phyloP scores from a whole-genome alignment of 2,329 filamentous ascomycete species.

The Dactylellina drechsleri region DNA sequence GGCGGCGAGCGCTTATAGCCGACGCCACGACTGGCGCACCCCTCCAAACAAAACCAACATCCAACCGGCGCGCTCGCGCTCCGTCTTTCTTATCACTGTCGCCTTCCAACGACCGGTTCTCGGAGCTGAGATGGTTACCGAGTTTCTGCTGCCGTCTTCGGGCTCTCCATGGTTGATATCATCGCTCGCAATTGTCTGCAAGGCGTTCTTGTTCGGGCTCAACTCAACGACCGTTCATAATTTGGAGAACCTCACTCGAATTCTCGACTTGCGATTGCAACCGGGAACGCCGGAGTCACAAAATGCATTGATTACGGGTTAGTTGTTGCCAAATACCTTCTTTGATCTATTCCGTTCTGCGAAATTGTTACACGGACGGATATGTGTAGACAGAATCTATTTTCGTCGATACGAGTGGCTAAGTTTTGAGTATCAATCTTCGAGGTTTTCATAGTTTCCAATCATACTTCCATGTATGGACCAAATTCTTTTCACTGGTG shows the following conservation, averaged over 20 bases:
- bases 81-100: not conserved
- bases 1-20: conserved; percentile 13
- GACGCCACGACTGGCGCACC: not conserved
- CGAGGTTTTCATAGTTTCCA: conserved; percentile 72
- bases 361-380: too few relatives aligned
- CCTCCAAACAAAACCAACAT: conserved; percentile 12
- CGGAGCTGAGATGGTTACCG: conserved; percentile 28
- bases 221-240: conserved; percentile 81
- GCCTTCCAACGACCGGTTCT: not conserved
- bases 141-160: conserved; percentile 32
- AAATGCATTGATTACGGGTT: conserved; percentile 37
- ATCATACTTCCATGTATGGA: conserved; percentile 83
- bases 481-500: conserved; percentile 1
- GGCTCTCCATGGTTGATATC: conserved; percentile 78
- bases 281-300: conserved; percentile 32
- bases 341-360: too few relatives aligned
- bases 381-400: too few relatives aligned
- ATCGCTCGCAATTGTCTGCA: conserved; percentile 74
- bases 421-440: conserved; percentile 20
- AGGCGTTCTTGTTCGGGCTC: conserved; percentile 78
- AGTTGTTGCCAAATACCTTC: not conserved
- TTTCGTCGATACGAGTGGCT: too few relatives aligned
- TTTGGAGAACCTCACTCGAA: conserved; percentile 76
- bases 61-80: not conserved
- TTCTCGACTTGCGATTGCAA: conserved; percentile 69